Base-by-base conservation (phyloP, 2,329 filamentous ascomycete genomes). In the Cercospora citrullina region DNA sequence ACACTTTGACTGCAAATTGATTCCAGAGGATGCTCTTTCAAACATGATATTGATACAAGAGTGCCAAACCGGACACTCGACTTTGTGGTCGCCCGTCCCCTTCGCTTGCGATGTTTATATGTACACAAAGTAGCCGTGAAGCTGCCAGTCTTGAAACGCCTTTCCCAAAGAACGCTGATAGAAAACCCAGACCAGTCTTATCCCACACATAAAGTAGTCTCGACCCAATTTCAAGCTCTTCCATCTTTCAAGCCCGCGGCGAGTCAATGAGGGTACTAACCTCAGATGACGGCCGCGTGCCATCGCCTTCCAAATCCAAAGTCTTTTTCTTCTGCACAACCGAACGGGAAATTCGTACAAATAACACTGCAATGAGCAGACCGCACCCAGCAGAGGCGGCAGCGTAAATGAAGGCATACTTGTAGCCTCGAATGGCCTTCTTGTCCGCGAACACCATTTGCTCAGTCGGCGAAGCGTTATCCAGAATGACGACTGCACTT, bases 351-450 rank as follows among this genome's bases (percentile, higher is more conserved):
- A 76, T 76, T n/a, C 72, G 65, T 26, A 77, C 74, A 60, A 75
- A 77, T 4, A 76, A 30, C 7, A 73, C 64, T 26, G 67, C 70
- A n/a, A 78, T 68, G 36, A 76, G 63, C 12, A 78, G 65, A 0
- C 76, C 76, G 7, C 73, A 26, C 1, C 68, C 73, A 28, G 76
- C 76, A 39, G 74, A 76, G 2, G 72, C 76, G 8, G 76, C 73
- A 3, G 71, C 76, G 51, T 77, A 78, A 18, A 77, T 59, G 68
- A 78, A 78, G 7, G 75, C 73, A 6, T 74, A 68, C 39, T 71
- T 68, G 55, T 69, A 77, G 1, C 72, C 71, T 14, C 62, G 62
- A 51, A 57, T 59, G 9, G 62, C 62, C 3, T 57, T 33, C 26
- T 33, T 26, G 26, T 64, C 62, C 14, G 62, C 51, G 5, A 64